phyloP scores from a whole-genome alignment of 1,139 yeast species.

The Wickerhamomyces sp. region DNA sequence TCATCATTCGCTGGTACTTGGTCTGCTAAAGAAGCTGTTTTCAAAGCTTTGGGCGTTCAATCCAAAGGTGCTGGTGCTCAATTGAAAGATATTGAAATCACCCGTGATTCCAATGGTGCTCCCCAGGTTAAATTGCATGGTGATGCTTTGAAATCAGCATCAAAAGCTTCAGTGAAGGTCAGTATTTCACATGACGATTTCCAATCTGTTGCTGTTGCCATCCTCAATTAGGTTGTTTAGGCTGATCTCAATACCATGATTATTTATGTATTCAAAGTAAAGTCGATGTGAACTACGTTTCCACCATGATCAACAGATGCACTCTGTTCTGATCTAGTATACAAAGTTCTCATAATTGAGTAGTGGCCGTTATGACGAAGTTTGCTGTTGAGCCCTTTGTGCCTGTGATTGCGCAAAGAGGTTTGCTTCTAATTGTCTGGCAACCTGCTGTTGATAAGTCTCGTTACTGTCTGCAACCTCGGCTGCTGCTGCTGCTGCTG shows the following conservation, averaged over 20 bases:
- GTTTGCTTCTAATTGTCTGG: constrained; percentile 19
- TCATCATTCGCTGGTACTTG: constrained; percentile 97
- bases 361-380: neutral
- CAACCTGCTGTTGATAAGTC: constrained; percentile 5
- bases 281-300: no score
- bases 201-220: constrained; percentile 97
- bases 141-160: constrained; percentile 70
- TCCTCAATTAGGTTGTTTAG: constrained; percentile 44
- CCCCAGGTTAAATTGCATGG: constrained; percentile 79
- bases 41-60: constrained; percentile 87
- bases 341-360: neutral
- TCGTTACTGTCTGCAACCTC: constrained; percentile 1
- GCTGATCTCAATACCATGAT: neutral
- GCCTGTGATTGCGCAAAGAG: constrained; percentile 12
- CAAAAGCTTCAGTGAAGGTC: constrained; percentile 66
- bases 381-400: neutral
- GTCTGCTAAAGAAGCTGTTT: constrained; percentile 99
- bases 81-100: constrained; percentile 82
- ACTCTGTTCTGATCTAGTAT: no score
- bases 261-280: neutral
- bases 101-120: constrained; percentile 70
- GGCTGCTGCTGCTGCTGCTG: constrained; percentile 7
- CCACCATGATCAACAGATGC: no score
- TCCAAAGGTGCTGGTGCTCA: constrained; percentile 96
- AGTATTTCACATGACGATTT: constrained; percentile 94